phyloP scores from a whole-genome alignment of 2,329 filamentous ascomycete species.

The Knoxdaviesia proteae region DNA sequence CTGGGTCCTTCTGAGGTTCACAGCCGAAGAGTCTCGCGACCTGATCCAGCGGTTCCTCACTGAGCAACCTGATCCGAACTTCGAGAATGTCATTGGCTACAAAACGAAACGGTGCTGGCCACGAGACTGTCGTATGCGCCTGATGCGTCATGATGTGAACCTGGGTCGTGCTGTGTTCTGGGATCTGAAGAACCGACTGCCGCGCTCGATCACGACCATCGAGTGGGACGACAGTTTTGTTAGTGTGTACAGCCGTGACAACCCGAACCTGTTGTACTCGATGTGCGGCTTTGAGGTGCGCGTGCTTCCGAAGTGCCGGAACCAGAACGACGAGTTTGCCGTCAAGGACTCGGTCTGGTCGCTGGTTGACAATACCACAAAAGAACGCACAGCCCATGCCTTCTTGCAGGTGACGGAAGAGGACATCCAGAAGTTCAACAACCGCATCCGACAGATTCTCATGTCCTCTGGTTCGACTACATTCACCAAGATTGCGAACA shows the following conservation, averaged over 20 bases:
- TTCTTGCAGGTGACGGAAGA: constrained; percentile 97
- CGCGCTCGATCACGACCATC: constrained; percentile 85
- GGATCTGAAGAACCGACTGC: constrained; percentile 93
- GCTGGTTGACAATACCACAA: constrained; percentile 84
- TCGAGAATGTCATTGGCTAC: constrained; percentile 97
- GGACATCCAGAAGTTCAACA: constrained; percentile 97
- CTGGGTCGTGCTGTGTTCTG: constrained; percentile 94
- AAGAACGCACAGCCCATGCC: constrained; percentile 90
- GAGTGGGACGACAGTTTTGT: constrained; percentile 99
- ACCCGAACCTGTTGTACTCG: constrained; percentile 88
- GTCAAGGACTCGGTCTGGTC: constrained; percentile 98
- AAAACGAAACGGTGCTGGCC: constrained; percentile 99
- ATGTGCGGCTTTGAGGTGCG: constrained; percentile 98
- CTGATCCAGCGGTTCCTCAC: constrained; percentile 95
- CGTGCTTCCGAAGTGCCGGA: constrained; percentile 85
- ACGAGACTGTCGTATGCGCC: constrained; percentile 84
- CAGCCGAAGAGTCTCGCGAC: constrained; percentile 81
- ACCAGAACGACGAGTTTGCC: constrained; percentile 88
- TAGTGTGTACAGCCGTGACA: constrained; percentile 94
- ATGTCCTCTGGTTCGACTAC: constrained; percentile 99
- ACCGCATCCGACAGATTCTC: constrained; percentile 90
- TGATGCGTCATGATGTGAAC: constrained; percentile 98
- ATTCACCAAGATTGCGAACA: constrained; percentile 99
- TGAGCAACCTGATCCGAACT: constrained; percentile 95
- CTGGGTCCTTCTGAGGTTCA: constrained; percentile 93